Base-by-base conservation (phyloP, 768 basidiomycete genomes). In the Amanita brunnescens region DNA sequence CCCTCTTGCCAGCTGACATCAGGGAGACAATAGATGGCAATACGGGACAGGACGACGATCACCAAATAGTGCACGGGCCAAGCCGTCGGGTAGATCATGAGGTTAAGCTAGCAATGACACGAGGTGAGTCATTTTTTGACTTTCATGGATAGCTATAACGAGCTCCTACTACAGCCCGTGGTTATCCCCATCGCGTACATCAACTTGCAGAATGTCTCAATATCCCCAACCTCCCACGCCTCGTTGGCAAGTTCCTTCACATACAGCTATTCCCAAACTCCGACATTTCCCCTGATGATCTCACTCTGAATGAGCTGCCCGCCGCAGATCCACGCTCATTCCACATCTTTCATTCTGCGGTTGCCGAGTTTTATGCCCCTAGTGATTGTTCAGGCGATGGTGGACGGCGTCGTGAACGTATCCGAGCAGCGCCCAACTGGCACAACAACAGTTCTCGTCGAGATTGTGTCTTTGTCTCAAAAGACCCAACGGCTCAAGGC, bases 371-470 rank as follows among this genome's bases (percentile, higher is more conserved):
- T 29, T 50, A 51, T 20, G 55, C 56, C 20, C 55, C 54, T 13
- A 49, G 30, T 52, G 54, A 49, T 24, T 48, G 35, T 12, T 58
- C 52, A 44, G 26, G 51, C 6, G 6, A 48, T 35, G 57, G 32
- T 14, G 38, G 6, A 29, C 26, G 26, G 26, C 26, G 26, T 29
- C 26, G 26, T 29, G 26, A 29, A 29, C 26, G 26, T 29, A 65
- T 66, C 29, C 62, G 58, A 1, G 43, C 58, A 6, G 62, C 47
- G n/a, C 62, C 59, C 5, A 14, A 24, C 6, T 64, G 60, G 59
- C 35, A 44, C 16, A 49, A 52, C 5, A 47, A 34, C 20, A 49
- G 50, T 8, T 32, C 53, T 7, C 54, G 58, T 6, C 58, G 53
- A 41, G 64, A 66, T 42, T 58, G 54, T 35, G 52, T 57, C n/a